Conservation (phyloP, 176 grass and related monocot genomes). For the Urochloa ruziziensis region DNA sequence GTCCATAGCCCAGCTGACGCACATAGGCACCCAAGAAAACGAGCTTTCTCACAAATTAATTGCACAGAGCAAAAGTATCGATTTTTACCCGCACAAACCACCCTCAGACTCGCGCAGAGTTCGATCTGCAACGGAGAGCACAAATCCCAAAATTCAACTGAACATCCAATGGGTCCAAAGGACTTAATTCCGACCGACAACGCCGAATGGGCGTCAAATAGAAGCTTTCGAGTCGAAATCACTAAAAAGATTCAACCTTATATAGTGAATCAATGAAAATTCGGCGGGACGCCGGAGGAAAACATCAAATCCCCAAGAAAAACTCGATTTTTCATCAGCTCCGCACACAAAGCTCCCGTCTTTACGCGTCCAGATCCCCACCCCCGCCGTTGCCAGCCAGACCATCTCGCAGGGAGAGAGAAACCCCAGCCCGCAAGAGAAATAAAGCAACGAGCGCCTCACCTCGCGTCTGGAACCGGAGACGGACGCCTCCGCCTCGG, state of each 20-base stretch:
- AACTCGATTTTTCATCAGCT: neutral
- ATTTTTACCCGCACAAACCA: neutral
- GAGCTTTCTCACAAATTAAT: neutral
- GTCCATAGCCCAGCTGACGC: neutral
- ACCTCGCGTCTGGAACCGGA: slow-evolving; percentile 35
- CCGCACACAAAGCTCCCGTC: neutral
- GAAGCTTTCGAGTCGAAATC: slow-evolving; percentile 21
- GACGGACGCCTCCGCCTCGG: neutral
- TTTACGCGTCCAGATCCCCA: slow-evolving; percentile 26
- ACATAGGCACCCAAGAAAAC: neutral
- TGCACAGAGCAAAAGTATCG: neutral
- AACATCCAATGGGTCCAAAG: neutral
- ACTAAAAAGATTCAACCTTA: slow-evolving; percentile 16
- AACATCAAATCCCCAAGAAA: neutral
- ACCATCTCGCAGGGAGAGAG: neutral
- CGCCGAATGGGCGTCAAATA: neutral
- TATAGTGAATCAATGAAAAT: neutral
- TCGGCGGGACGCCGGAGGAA: neutral
- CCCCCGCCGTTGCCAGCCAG: neutral
- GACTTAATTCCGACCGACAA: neutral
- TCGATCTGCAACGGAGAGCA: neutral
- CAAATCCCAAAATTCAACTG: neutral
- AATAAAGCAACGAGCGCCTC: neutral
- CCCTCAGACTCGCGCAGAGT: neutral
- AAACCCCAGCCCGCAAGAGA: slow-evolving; percentile 20